Evolutionary conservation across 768 basidiomycete genomes (phyloP), one percentile per base, ranked within the genome.

Genomic region (Boletellus emodensis): DNA sequence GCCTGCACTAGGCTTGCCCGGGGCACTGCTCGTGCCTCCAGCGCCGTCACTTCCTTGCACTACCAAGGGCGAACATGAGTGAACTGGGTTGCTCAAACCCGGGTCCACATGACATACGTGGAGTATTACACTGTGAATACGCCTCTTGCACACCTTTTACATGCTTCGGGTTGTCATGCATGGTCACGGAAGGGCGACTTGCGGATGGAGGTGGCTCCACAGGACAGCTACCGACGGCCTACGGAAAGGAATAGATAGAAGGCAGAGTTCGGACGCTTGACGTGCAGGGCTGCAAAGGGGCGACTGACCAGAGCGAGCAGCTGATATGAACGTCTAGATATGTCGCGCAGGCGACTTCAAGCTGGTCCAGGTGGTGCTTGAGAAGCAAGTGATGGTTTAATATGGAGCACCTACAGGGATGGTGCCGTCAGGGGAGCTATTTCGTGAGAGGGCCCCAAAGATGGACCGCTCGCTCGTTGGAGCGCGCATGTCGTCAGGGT

Each of bases 31-130:
- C 7, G 53, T n/a, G 33, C 49, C 55, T n/a, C 46, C 56, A 35
- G 14, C 2, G 22, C 40, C 52, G 6, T 53, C 17, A 1, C 39
- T 50, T 53, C 48, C 54, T 11, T 3, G 42, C 13, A 15, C 45
- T 7, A 17, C 51, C 57, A 22, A 22, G 36, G n/a, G 36, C 0
- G 2, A n/a, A 26, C 6, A 34, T 60, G 12, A 63, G 52, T 1
- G 20, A 41, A 44, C 3, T 11, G 9, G 11, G 13, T 28, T 24
- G 4, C 14, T 38, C 32, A 11, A 15, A 13, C 32, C 14, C 20
- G 30, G 15, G 18, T 14, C 40, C 35, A 30, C 12, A 34, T 39
- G 34, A 52, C 65, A 41, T 61, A 65, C 62, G 24, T n/a, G 53
- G 41, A 9, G 44, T 40, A 38, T 52, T 37, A 40, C 42, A n/a